Evolutionary conservation across 2,329 filamentous ascomycete genomes (phyloP).

Genomic region (Penicillium sp.): DNA sequence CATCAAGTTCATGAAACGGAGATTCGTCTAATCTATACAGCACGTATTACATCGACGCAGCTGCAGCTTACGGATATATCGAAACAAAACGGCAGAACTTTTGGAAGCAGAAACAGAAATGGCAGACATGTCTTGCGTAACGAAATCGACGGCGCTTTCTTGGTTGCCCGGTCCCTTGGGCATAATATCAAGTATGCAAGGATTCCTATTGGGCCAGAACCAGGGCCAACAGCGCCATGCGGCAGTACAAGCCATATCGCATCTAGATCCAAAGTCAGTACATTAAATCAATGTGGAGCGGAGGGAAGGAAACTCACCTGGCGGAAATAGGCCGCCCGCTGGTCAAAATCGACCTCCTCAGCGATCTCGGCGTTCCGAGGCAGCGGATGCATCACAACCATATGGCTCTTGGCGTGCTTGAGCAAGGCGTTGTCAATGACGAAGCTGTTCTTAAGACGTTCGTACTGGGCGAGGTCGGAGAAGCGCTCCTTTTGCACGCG

Average conservation of each 20-base stretch:
- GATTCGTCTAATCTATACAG: slow-evolving; percentile 37
- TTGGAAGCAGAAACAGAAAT: slow-evolving; percentile 23
- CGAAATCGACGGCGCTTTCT: slow-evolving; percentile 18
- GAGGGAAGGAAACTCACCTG: slow-evolving; percentile 63
- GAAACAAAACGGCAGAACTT: slow-evolving; percentile 29
- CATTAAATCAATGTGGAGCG: slow-evolving; percentile 1
- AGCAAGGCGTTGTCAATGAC: slow-evolving; percentile 85
- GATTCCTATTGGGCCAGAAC: slow-evolving; percentile 61
- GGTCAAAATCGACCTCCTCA: slow-evolving; percentile 96
- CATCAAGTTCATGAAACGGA: slow-evolving; percentile 32
- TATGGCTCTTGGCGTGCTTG: slow-evolving; percentile 83
- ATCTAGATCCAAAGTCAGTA: slow-evolving; percentile 61
- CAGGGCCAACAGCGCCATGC: slow-evolving; percentile 93
- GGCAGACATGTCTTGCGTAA: slow-evolving; percentile 21
- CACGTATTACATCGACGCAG: slow-evolving; percentile 25
- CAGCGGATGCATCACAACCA: slow-evolving; percentile 92
- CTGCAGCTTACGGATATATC: slow-evolving; percentile 31
- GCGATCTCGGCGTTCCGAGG: slow-evolving; percentile 89
- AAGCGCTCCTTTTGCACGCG: slow-evolving; percentile 96
- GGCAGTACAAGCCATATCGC: slow-evolving; percentile 94
- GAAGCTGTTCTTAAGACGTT: slow-evolving; percentile 80
- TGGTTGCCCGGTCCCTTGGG: slow-evolving; percentile 12
- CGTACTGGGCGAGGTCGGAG: slow-evolving; percentile 70
- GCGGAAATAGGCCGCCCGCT: slow-evolving; percentile 94
- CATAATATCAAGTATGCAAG: slow-evolving; percentile 14